Conservation (phyloP, 192 early-diverging fungal genomes). For the Coemansia brasiliensis region DNA sequence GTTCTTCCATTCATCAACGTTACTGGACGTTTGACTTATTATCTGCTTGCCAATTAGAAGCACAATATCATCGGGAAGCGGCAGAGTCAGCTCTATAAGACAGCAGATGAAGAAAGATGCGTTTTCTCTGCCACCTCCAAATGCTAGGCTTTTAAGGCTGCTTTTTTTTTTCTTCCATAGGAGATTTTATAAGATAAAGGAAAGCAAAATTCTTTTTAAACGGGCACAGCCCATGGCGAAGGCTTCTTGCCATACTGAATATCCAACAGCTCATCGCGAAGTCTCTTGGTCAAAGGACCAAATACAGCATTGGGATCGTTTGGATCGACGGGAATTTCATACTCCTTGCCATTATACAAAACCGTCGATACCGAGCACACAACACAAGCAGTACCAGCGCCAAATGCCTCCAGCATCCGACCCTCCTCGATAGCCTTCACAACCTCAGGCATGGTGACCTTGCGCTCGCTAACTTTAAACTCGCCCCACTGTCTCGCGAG, state of each 20-base stretch:
- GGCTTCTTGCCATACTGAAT: conserved; percentile 90
- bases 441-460: conserved; percentile 80
- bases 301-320: conserved; percentile 76
- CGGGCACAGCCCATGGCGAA: conserved; percentile 39
- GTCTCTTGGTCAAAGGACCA: conserved; percentile 79
- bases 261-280: conserved; percentile 85
- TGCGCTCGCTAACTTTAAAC: conserved; percentile 86
- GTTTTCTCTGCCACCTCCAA: no score
- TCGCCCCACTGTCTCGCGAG: conserved; percentile 83
- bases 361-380: conserved; percentile 90
- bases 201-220: conserved; percentile 7
- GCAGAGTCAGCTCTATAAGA: no score
- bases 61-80: background rate
- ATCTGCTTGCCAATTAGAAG: background rate
- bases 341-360: conserved; percentile 69
- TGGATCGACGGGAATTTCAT: conserved; percentile 88
- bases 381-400: conserved; percentile 96
- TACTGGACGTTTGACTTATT: no score
- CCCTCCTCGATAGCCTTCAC: conserved; percentile 71
- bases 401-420: conserved; percentile 91
- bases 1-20: background rate
- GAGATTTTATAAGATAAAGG: background rate
- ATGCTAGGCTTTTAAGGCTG: background rate
- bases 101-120: no score
- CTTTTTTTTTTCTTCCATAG: background rate